Conservation (phyloP, 805 yeast genomes). For the Candida takata region DNA sequence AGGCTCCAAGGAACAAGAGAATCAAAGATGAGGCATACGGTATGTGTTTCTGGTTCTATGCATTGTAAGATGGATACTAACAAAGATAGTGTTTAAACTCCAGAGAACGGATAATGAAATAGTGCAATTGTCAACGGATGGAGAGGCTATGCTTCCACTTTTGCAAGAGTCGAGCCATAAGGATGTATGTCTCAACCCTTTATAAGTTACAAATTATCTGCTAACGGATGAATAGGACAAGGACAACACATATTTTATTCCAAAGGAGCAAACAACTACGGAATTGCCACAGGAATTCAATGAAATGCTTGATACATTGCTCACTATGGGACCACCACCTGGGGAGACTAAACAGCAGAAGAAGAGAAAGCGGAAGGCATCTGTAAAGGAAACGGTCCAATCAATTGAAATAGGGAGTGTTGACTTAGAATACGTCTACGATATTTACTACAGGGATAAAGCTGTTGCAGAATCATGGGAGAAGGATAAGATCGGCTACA, state of each 20-base stretch:
- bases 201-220: no score
- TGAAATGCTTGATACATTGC: constrained; percentile 66
- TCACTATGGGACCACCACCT: constrained; percentile 29
- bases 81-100: constrained; percentile 34
- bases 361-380: constrained; percentile 22
- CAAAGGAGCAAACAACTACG: constrained; percentile 18
- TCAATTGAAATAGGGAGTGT: constrained; percentile 4
- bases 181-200: constrained; percentile 6
- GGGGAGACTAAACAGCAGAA: constrained; percentile 15
- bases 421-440: constrained; percentile 79
- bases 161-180: constrained; percentile 20
- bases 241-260: constrained; percentile 22
- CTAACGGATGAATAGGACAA: no score
- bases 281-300: constrained; percentile 54
- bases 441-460: constrained; percentile 68
- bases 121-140: constrained; percentile 11
- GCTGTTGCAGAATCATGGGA: constrained; percentile 47
- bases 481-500: constrained; percentile 29
- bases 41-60: constrained; percentile 13
- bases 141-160: constrained; percentile 14
- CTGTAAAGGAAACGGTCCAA: no score
- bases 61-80: neutral
- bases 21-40: constrained; percentile 29
- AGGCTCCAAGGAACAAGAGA: constrained; percentile 32
- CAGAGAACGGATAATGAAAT: constrained; percentile 39